These are phyloP conservation scores for Gloeopeniophorella convolvens DNA, from an alignment of 768 basidiomycete species.

Conservation along the genomic window DNA sequence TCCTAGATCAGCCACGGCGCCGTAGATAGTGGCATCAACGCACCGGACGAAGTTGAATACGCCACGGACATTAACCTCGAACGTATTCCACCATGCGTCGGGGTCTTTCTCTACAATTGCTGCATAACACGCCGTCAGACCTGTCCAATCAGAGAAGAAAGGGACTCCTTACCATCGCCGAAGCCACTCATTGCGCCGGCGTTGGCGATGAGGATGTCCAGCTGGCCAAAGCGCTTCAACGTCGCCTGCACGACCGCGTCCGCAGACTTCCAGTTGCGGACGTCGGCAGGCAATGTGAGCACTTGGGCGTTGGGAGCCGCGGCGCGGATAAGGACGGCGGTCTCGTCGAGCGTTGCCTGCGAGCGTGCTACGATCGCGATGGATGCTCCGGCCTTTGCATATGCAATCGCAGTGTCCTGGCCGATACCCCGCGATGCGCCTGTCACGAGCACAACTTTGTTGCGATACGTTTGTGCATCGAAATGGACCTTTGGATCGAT, in stretches of 20 bases:
- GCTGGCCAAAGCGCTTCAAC: too few relatives aligned
- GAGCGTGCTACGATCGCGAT: constrained; percentile 15
- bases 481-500: not conserved
- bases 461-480: constrained; percentile 5
- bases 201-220: too few relatives aligned
- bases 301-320: constrained; percentile 1
- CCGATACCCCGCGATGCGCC: constrained; percentile 19
- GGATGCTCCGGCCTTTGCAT: constrained; percentile 17
- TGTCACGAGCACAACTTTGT: constrained; percentile 21
- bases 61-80: constrained; percentile 24
- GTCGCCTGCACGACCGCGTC: constrained; percentile 1
- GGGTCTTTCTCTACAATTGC: constrained; percentile 21
- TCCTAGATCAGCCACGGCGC: not conserved
- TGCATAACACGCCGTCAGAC: not conserved
- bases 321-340: constrained; percentile 5
- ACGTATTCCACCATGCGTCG: constrained; percentile 23
- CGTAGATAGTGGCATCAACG: not conserved
- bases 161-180: not conserved
- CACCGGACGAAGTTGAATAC: constrained; percentile 23
- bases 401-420: constrained; percentile 12
- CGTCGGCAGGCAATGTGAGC: constrained; percentile 12
- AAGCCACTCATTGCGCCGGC: constrained; percentile 1
- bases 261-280: constrained; percentile 1
- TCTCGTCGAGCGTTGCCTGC: constrained; percentile 13
- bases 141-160: too few relatives aligned